Percentiles rank a stretch among this genome's conserved stretches.
Conservation (phyloP, 2,329 filamentous ascomycete species). For the Ophiostoma populinum region DNA sequence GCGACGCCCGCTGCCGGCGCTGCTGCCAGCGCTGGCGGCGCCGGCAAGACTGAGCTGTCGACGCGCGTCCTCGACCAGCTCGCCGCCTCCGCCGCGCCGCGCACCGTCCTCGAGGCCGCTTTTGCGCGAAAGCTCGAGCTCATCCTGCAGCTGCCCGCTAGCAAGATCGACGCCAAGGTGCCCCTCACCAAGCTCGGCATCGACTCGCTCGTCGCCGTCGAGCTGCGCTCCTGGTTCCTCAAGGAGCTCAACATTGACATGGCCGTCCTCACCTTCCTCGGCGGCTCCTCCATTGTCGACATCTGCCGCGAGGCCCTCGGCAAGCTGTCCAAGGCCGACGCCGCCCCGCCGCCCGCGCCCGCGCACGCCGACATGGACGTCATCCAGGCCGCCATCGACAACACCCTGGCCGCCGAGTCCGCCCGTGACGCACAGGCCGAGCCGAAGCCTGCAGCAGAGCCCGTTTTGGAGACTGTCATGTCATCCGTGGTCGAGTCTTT, state of each 20-base stretch:
- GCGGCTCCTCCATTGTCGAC: conserved; percentile 8
- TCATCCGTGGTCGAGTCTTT: no score
- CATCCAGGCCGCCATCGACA: no score
- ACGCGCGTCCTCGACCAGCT: conserved; percentile 4
- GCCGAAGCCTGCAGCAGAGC: no score
- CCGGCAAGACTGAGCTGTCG: conserved; percentile 6
- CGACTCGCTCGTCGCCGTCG: conserved; percentile 26
- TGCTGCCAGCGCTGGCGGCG: background rate
- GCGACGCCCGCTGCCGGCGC: background rate
- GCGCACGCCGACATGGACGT: no score
- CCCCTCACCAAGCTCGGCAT: conserved; percentile 20
- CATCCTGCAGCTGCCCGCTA: conserved; percentile 6
- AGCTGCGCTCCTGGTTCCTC: conserved; percentile 25
- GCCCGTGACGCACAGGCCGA: no score
- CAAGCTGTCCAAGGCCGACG: no score
- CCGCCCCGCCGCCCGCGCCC: no score
- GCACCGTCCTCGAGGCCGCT: conserved; percentile 4
- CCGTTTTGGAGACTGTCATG: no score
- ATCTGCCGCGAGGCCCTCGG: conserved; percentile 8
- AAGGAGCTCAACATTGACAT: conserved; percentile 19
- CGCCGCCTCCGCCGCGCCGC: conserved; percentile 3
- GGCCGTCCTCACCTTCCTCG: conserved; percentile 21
- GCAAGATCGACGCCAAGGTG: conserved; percentile 8
- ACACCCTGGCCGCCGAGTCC: no score
- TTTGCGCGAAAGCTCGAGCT: conserved; percentile 8